A percentile compares a stretch with the other conserved stretches of the same genome.
These are phyloP conservation scores for Vaccinium corymbosum DNA, from an alignment of 148 eudicot genomes.

Conservation along the genomic window DNA sequence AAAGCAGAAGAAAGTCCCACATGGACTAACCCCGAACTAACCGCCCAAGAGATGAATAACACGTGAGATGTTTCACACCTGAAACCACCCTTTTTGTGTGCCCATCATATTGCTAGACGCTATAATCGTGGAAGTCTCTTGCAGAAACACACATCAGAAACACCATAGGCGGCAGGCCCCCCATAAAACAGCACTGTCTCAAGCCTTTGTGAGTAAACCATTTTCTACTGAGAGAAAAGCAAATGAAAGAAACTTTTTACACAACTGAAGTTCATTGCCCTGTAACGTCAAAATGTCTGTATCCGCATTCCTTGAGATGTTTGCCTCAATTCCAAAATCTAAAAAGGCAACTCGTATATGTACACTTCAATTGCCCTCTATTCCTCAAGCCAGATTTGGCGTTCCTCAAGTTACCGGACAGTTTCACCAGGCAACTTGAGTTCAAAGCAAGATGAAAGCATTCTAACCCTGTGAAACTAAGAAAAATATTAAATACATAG, in stretches of 20 bases:
- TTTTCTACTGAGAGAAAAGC: background rate
- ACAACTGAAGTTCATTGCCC: background rate
- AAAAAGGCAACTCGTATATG: background rate
- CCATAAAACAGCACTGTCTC: background rate
- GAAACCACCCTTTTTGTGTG: no score
- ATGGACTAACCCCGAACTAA: no score
- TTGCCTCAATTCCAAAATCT: background rate
- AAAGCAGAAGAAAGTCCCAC: no score
- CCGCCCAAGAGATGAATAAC: no score
- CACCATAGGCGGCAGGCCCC: background rate
- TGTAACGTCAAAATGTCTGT: background rate
- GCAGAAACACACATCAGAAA: background rate
- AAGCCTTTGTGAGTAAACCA: background rate
- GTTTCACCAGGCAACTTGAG: background rate
- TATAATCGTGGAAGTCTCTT: background rate
- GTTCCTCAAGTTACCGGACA: background rate
- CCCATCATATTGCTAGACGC: no score
- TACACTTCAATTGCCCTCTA: slow-evolving; percentile 2
- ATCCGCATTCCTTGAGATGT: background rate
- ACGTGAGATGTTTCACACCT: no score
- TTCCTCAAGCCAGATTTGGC: background rate
- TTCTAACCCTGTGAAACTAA: background rate
- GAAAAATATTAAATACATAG: background rate
- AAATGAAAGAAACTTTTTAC: background rate
- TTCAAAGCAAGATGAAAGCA: background rate